Conservation (phyloP, 1,284 basidiomycete genomes). For the Xanthoconium separans region DNA sequence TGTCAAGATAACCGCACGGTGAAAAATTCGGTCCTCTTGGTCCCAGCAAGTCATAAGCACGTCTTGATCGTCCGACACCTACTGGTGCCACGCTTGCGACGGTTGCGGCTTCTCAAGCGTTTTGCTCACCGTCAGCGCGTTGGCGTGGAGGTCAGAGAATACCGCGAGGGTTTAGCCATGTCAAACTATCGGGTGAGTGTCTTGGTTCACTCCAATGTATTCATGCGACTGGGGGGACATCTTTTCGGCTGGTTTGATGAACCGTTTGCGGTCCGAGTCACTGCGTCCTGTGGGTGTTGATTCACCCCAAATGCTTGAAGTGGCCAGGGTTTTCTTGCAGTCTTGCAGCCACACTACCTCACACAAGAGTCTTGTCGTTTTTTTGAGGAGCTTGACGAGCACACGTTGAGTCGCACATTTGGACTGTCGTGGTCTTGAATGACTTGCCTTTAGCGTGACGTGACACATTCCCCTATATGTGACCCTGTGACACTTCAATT, state of each 20-base stretch:
- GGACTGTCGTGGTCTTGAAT: conserved; percentile 29
- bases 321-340: background rate
- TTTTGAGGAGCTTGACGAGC: conserved; percentile 25
- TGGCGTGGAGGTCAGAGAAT: conserved; percentile 1
- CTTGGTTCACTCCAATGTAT: conserved; percentile 30
- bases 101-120: conserved; percentile 10
- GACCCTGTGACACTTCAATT: conserved; percentile 24
- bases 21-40: conserved; percentile 28
- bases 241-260: conserved; percentile 4
- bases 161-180: background rate
- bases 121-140: conserved; percentile 12
- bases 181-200: conserved; percentile 30
- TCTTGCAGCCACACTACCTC: conserved; percentile 26
- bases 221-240: conserved; percentile 26
- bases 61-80: conserved; percentile 25
- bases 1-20: conserved; percentile 20
- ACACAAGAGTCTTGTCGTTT: conserved; percentile 28
- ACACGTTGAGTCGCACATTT: conserved; percentile 30
- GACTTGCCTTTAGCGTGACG: conserved; percentile 33
- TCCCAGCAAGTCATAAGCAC: conserved; percentile 22
- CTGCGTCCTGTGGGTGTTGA: background rate
- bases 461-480: conserved; percentile 32
- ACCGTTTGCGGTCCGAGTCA: background rate
- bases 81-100: conserved; percentile 18
- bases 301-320: conserved; percentile 13